Percentiles rank a stretch among this genome's conserved stretches.
Conservation (phyloP, 179 eudicot genomes). For the Sideroxylon spinosum region DNA sequence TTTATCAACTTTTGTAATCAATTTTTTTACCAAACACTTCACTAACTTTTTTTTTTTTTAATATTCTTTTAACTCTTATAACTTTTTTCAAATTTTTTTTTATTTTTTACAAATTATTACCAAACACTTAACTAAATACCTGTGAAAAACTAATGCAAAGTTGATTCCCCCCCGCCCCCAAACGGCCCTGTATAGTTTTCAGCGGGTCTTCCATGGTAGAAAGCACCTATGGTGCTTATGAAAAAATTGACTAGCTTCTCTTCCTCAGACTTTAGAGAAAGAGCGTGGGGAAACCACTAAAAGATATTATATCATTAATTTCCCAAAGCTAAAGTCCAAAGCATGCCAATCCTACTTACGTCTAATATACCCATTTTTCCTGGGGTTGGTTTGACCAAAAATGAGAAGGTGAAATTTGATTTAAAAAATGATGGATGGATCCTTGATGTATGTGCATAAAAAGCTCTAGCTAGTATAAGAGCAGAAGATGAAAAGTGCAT, state of each 20-base stretch:
- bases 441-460: background rate
- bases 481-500: background rate
- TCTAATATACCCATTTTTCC: background rate
- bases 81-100: no score
- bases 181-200: no score
- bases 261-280: background rate
- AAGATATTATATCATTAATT: background rate
- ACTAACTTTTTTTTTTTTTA: no score
- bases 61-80: no score
- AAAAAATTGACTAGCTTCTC: background rate
- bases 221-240: background rate
- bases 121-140: no score
- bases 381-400: background rate
- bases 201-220: no score
- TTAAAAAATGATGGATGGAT: no score
- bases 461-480: background rate
- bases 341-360: background rate
- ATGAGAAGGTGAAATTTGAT: background rate
- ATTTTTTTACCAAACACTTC: no score
- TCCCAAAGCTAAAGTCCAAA: background rate
- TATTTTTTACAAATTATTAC: no score
- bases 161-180: no score
- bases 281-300: background rate
- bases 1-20: no score
- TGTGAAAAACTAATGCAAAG: no score